Evolutionary conservation across 768 basidiomycete genomes (phyloP).

Genomic region (Paxillus involutus): DNA sequence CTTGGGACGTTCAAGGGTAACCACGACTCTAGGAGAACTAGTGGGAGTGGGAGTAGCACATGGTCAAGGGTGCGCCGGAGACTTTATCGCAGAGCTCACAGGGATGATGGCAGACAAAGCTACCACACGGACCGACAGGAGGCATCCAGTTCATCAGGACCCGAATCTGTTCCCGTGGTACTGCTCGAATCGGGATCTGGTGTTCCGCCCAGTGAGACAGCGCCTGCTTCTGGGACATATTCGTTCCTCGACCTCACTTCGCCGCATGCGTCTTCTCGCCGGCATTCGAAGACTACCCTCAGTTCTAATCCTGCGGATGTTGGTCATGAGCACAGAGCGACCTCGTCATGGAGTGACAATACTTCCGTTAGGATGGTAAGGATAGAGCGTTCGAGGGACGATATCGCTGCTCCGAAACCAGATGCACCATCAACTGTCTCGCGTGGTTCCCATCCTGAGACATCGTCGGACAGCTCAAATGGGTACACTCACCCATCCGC

Average conservation of each 20-base stretch:
- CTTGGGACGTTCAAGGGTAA: conserved; percentile 16
- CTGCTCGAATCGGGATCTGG: conserved; percentile 24
- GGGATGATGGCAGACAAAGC: conserved; percentile 27
- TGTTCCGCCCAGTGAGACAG: conserved; percentile 18
- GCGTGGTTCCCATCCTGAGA: conserved; percentile 18
- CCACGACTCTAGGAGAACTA: conserved; percentile 21
- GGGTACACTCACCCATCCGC: conserved; percentile 15
- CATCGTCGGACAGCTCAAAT: conserved; percentile 25
- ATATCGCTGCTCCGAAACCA: conserved; percentile 18
- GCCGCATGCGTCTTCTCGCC: conserved; percentile 23
- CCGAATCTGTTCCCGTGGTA: conserved; percentile 31
- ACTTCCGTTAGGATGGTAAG: conserved; percentile 16
- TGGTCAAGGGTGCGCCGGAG: conserved; percentile 31
- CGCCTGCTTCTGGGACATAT: conserved; percentile 31
- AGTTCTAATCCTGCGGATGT: conserved; percentile 28
- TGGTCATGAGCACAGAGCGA: conserved; percentile 17
- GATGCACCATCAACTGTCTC: conserved; percentile 35
- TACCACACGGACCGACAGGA: conserved; percentile 15
- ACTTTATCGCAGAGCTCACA: conserved; percentile 31
- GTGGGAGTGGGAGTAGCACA: conserved; percentile 24
- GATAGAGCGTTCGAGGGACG: conserved; percentile 19
- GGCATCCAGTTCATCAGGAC: conserved; percentile 22
- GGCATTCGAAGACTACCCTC: conserved; percentile 25
- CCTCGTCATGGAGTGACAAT: conserved; percentile 16
- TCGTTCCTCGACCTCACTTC: conserved; percentile 33